Conservation (phyloP, 305 asterid genomes). For the Fraxinus floribunda region DNA sequence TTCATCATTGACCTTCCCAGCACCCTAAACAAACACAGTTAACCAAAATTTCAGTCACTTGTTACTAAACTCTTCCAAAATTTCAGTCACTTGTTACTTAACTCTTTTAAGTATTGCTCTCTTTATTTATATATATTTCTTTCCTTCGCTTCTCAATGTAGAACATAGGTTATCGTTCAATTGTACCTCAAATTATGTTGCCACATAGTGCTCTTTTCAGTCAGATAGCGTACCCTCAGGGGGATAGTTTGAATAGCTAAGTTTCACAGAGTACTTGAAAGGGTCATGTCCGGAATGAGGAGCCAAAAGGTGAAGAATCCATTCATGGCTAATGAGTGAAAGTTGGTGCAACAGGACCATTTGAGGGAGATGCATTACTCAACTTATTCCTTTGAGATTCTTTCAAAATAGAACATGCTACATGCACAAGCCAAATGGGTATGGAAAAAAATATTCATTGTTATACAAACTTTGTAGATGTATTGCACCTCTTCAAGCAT, state of each 20-base stretch:
- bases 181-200: not conserved
- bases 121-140: not conserved
- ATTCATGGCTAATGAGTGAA: constrained; percentile 2
- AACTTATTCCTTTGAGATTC: not conserved
- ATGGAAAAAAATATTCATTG: not conserved
- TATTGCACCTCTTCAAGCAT: not conserved
- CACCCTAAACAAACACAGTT: not conserved
- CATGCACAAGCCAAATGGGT: not conserved
- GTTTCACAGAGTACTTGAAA: not conserved
- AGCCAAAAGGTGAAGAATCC: not conserved
- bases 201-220: not conserved
- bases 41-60: not conserved
- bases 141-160: not conserved
- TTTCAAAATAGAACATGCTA: not conserved
- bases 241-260: not conserved
- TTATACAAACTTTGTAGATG: not conserved
- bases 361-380: not conserved
- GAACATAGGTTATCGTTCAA: not conserved
- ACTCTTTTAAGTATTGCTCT: not conserved
- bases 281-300: not conserved
- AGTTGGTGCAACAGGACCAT: not conserved
- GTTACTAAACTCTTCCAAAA: not conserved
- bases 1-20: not conserved
- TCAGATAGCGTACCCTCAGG: not conserved
- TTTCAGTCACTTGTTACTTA: not conserved